These are phyloP conservation scores for Haematococcus lacustris DNA, from an alignment of 139 green algal genomes.

Conservation along the genomic window DNA sequence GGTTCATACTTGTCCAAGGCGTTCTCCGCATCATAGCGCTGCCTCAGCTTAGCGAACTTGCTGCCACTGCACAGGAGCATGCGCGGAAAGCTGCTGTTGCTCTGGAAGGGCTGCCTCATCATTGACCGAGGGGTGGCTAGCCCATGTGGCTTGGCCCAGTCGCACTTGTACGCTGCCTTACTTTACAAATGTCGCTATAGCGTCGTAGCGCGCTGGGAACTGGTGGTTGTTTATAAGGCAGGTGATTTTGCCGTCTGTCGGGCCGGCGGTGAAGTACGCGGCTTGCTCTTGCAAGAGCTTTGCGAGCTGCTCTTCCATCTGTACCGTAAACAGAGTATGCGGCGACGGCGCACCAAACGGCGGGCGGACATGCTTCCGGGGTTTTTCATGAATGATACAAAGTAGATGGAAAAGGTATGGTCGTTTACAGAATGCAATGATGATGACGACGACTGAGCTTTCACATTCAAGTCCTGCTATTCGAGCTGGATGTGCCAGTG, in stretches of 20 bases:
- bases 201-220: constrained; percentile 24
- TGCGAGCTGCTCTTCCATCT: too few relatives aligned
- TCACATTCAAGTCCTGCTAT: too few relatives aligned
- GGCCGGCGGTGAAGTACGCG: constrained; percentile 15
- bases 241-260: constrained; percentile 36
- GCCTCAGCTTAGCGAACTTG: constrained; percentile 44
- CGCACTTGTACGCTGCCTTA: not conserved
- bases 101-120: not conserved
- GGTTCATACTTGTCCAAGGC: constrained; percentile 64
- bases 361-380: too few relatives aligned
- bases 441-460: too few relatives aligned
- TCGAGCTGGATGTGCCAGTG: too few relatives aligned
- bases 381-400: too few relatives aligned
- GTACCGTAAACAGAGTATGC: too few relatives aligned
- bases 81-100: not conserved
- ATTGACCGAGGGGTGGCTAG: not conserved
- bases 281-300: not conserved
- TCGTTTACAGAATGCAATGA: too few relatives aligned
- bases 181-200: not conserved
- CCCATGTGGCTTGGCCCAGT: not conserved
- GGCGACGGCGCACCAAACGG: too few relatives aligned
- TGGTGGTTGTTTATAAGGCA: constrained; percentile 43
- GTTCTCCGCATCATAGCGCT: constrained; percentile 34
- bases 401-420: too few relatives aligned
- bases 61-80: constrained; percentile 21